Evolutionary conservation across 2,329 filamentous ascomycete genomes (phyloP).

Genomic region (Verticillium zaregamsianum): DNA sequence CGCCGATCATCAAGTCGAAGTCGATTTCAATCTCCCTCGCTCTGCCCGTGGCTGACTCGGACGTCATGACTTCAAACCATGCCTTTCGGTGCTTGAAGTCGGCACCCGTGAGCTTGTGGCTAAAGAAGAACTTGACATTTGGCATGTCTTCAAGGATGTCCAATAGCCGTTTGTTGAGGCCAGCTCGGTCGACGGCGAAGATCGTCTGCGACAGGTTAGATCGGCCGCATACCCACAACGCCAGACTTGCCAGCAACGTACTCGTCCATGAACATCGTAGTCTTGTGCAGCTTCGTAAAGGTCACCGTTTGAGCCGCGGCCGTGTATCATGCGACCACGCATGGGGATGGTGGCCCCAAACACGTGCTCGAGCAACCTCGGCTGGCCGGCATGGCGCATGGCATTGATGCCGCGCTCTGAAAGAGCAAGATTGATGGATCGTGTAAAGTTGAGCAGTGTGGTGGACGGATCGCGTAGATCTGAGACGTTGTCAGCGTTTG

Average conservation of each 20-base stretch:
- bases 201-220: conserved; percentile 55
- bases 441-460: conserved; percentile 88
- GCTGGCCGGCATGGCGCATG: conserved; percentile 65
- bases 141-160: conserved; percentile 78
- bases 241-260: conserved; percentile 34
- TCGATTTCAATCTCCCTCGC: conserved; percentile 70
- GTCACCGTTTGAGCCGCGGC: conserved; percentile 56
- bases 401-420: conserved; percentile 93
- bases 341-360: conserved; percentile 82
- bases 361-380: conserved; percentile 67
- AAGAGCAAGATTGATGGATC: conserved; percentile 95
- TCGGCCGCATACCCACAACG: neutral
- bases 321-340: conserved; percentile 95
- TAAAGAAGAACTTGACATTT: conserved; percentile 90
- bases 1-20: conserved; percentile 94
- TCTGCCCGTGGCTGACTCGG: conserved; percentile 33
- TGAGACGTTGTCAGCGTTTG: conserved; percentile 31
- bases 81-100: conserved; percentile 76
- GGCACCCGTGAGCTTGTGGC: conserved; percentile 86
- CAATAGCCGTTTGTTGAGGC: conserved; percentile 77
- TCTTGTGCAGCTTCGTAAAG: conserved; percentile 77
- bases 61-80: conserved; percentile 69
- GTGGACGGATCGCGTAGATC: conserved; percentile 83
- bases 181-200: conserved; percentile 78
- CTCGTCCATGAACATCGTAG: conserved; percentile 85